Conservation (phyloP, 2,329 filamentous ascomycete species). For the Colletotrichum higginsianum region DNA sequence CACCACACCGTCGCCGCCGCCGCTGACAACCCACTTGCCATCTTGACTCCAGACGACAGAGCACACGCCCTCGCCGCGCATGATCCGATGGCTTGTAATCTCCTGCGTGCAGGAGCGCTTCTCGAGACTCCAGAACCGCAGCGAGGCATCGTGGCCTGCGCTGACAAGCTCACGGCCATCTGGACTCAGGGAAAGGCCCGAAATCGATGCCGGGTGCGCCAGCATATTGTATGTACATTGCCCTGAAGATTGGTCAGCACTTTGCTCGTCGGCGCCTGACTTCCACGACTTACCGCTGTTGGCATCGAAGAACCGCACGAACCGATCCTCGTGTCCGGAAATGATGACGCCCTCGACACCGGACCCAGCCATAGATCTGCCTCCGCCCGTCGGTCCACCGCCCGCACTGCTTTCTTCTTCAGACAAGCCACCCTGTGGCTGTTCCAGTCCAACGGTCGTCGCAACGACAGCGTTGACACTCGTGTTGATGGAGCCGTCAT, state of each 20-base stretch:
- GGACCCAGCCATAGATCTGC: slow-evolving; percentile 75
- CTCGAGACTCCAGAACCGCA: slow-evolving; percentile 97
- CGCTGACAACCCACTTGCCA: slow-evolving; percentile 93
- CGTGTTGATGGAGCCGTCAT: slow-evolving; percentile 83
- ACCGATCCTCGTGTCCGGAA: slow-evolving; percentile 95
- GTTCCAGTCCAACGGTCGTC: slow-evolving; percentile 86
- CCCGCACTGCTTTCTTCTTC: slow-evolving; percentile 80
- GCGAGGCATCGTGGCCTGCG: slow-evolving; percentile 93
- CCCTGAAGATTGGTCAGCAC: slow-evolving; percentile 65
- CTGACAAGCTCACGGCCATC: slow-evolving; percentile 96
- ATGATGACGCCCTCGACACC: slow-evolving; percentile 95
- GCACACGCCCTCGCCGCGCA: slow-evolving; percentile 97
- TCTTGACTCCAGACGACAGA: slow-evolving; percentile 96
- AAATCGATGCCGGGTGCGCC: slow-evolving; percentile 93
- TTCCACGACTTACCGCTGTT: slow-evolving; percentile 85
- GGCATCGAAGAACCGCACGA: slow-evolving; percentile 97
- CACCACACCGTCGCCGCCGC: slow-evolving; percentile 93
- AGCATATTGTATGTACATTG: slow-evolving; percentile 99
- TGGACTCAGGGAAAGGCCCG: slow-evolving; percentile 90
- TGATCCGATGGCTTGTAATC: slow-evolving; percentile 91
- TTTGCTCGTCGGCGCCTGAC: neutral
- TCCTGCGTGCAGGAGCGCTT: slow-evolving; percentile 97
- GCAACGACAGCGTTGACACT: slow-evolving; percentile 94
- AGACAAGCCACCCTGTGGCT: slow-evolving; percentile 73
- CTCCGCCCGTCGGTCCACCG: slow-evolving; percentile 84